These are phyloP conservation scores for Taphrina betulina DNA, from an alignment of 1,139 yeast genomes.

Conservation along the genomic window DNA sequence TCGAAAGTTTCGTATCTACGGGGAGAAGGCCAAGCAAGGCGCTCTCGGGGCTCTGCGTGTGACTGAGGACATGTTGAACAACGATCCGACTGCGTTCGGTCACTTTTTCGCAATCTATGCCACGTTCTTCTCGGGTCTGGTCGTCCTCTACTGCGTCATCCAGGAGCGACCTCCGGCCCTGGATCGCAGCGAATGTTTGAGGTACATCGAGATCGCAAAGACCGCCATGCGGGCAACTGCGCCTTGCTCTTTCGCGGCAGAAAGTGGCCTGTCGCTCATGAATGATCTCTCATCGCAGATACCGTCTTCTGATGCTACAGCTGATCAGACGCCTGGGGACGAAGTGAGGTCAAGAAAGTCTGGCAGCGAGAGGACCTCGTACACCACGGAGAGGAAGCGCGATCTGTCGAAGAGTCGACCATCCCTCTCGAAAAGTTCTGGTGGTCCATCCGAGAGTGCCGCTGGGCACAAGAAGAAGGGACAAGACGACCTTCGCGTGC, in stretches of 20 bases:
- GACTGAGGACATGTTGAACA: constrained; percentile 78
- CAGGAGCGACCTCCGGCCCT: constrained; percentile 1
- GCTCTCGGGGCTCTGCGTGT: constrained; percentile 80
- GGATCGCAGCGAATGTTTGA: constrained; percentile 15
- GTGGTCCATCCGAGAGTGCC: too few relatives aligned
- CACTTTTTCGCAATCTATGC: constrained; percentile 93
- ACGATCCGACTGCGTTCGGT: constrained; percentile 74
- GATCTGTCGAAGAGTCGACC: too few relatives aligned
- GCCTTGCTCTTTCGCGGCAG: constrained; percentile 24
- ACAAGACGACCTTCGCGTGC: too few relatives aligned
- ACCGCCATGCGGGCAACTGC: constrained; percentile 17
- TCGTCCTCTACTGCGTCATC: constrained; percentile 69
- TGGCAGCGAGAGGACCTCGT: too few relatives aligned
- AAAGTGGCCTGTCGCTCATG: constrained; percentile 40
- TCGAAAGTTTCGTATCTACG: constrained; percentile 74
- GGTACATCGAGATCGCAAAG: constrained; percentile 28
- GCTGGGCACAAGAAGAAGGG: too few relatives aligned
- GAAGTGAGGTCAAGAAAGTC: too few relatives aligned
- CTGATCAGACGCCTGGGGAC: too few relatives aligned
- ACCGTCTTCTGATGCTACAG: too few relatives aligned
- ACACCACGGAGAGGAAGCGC: too few relatives aligned
- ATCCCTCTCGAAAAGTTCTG: too few relatives aligned
- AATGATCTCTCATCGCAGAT: constrained; percentile 39
- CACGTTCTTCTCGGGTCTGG: constrained; percentile 87
- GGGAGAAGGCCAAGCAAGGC: constrained; percentile 58